A percentile compares a stretch with the other conserved stretches of the same genome.
Evolutionary conservation across 305 asterid species (phyloP).

Genomic region (Withania somnifera): DNA sequence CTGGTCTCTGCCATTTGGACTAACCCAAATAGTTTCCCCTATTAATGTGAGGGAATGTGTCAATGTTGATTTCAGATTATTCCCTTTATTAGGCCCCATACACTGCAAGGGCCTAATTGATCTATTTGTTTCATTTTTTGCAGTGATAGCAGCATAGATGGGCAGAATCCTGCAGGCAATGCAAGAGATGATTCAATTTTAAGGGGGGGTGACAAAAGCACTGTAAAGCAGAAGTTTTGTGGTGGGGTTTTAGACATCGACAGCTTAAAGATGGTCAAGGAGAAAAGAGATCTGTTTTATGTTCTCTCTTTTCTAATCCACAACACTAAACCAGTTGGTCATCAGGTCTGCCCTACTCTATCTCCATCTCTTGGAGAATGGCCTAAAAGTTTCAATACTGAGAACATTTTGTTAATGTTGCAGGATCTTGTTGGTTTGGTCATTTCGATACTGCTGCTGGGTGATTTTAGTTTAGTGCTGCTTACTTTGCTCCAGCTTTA

Average conservation of each 20-base stretch:
- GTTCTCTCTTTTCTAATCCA: conserved; percentile 73
- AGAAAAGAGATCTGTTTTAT: conserved; percentile 66
- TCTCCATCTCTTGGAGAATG: not conserved
- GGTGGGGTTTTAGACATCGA: conserved; percentile 59
- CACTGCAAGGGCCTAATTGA: not conserved
- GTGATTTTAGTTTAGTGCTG: conserved; percentile 95
- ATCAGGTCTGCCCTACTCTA: conserved; percentile 50
- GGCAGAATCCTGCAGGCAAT: conserved; percentile 10
- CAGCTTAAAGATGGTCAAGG: conserved; percentile 65
- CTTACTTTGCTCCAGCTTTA: conserved; percentile 94
- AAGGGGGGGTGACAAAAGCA: conserved; percentile 29
- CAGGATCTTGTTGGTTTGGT: conserved; percentile 99
- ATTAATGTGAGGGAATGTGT: not conserved
- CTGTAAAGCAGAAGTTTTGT: conserved; percentile 33
- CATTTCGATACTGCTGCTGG: conserved; percentile 86
- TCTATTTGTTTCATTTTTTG: not conserved
- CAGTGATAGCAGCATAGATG: conserved; percentile 28
- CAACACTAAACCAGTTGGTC: conserved; percentile 94
- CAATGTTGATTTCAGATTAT: not conserved
- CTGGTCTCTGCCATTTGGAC: not conserved
- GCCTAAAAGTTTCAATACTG: not conserved
- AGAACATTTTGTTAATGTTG: conserved; percentile 17
- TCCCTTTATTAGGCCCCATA: not conserved
- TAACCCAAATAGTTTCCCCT: not conserved
- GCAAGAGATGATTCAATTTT: conserved; percentile 33